Evolutionary conservation across 1,284 basidiomycete species (phyloP), one percentile per base, ranked within the genome.

Genomic region (Agaricales sp.): DNA sequence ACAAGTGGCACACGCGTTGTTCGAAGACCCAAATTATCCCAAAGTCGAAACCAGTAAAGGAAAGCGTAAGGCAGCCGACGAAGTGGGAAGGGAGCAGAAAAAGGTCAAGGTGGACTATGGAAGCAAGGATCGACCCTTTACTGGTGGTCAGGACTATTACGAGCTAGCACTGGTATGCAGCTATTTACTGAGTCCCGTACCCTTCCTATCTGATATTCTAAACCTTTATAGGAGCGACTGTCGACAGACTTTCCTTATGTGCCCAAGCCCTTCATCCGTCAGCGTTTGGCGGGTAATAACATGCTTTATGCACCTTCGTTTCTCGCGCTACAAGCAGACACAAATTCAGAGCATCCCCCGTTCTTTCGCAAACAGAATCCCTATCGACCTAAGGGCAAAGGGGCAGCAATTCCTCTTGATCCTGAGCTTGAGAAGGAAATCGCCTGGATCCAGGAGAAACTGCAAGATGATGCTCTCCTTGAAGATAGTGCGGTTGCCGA

Each of bases 1-100:
- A 54, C 61, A 62, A 2, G 72, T 83, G 1, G 53, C 87, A 6
- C 75, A 82, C 45, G 52, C 61, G 4, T 67, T 88, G 0, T 75
- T 87, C 45, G 85, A 87, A 53, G 65, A 78, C 50, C 65, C 74
- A 0, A 58, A 62, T 8, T 87, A 87, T 56, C 85, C 84, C 0
- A 82, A 72, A 54, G 62, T 68, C 2, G 71, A 75, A 25, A 6
- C 39, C 4, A 69, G 60, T 60, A 77, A 76, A 57, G 71, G 71
- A 23, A 84, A 83, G 60, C 69, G 74, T 25, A 75, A 73, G 59
- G 62, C 61, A 23, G 52, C 58, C 12, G 53, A 50, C 11, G 62
- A 52, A 3, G 57, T 53, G 14, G 53, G 48, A n/a, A 12, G 51
- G 6, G 57, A 54, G 13, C 57, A 53, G 24, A 62, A 64, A 44